Evolutionary conservation across 106 monocot genomes (phyloP).

Genomic region (Dactylorhiza incarnata): DNA sequence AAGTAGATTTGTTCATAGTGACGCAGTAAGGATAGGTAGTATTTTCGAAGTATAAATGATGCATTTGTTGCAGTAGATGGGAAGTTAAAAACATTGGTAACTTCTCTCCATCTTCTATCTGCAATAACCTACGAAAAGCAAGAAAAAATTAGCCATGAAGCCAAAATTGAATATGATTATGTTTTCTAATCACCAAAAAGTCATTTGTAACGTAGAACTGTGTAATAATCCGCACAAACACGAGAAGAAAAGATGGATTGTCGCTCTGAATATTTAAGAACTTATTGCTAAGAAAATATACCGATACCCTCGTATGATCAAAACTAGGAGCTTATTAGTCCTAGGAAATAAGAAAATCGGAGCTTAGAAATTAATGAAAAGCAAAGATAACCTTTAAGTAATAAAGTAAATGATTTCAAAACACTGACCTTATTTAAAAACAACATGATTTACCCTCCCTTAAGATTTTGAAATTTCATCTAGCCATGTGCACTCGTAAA

Average conservation of each 20-base stretch:
- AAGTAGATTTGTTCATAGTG: conserved; percentile 91
- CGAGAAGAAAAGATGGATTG: background rate
- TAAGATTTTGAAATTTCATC: too few species aligned
- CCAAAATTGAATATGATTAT: background rate
- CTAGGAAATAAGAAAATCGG: too few species aligned
- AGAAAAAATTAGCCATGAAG: background rate
- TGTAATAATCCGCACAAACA: background rate
- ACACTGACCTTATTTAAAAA: too few species aligned
- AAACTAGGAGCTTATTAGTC: too few species aligned
- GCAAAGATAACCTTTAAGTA: too few species aligned
- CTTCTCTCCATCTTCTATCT: conserved; percentile 82
- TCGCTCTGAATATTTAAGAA: background rate
- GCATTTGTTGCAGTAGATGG: conserved; percentile 98
- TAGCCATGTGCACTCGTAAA: too few species aligned
- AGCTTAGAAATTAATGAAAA: too few species aligned
- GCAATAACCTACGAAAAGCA: conserved; percentile 46
- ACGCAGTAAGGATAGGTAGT: conserved; percentile 71
- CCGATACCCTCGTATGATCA: too few species aligned
- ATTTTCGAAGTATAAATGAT: conserved; percentile 83
- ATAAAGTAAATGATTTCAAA: too few species aligned
- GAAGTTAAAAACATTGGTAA: conserved; percentile 76
- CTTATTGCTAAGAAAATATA: background rate
- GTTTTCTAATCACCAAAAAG: background rate
- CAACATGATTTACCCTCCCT: too few species aligned
- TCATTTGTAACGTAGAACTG: background rate